These are phyloP conservation scores for Phytophthora citricola DNA, from an alignment of 352 stramenopile species.

Conservation along the genomic window DNA sequence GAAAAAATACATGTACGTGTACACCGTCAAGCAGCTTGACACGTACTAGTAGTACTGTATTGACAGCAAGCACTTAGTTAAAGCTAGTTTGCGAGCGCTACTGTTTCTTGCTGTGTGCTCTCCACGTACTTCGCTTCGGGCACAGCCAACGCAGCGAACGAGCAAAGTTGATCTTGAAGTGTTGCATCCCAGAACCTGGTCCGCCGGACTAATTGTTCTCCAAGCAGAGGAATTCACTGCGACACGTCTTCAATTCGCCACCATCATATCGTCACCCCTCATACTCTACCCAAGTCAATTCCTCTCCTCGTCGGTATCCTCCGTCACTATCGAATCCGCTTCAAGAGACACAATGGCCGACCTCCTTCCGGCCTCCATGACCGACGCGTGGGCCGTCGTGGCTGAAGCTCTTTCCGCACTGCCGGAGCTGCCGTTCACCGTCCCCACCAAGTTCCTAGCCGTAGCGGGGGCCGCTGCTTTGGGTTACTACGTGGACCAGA, in stretches of 20 bases:
- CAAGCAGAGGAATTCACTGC: not conserved
- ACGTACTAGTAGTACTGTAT: too few relatives aligned
- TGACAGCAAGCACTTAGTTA: too few relatives aligned
- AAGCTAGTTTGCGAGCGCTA: too few relatives aligned
- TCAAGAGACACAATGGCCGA: constrained; percentile 23
- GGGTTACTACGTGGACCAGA: constrained; percentile 59
- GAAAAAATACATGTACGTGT: too few relatives aligned
- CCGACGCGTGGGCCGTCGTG: constrained; percentile 22
- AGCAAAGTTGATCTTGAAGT: not conserved
- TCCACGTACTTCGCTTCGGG: too few relatives aligned
- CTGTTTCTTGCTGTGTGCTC: too few relatives aligned
- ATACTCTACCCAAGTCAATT: constrained; percentile 8
- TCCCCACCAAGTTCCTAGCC: constrained; percentile 54
- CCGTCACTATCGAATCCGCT: constrained; percentile 18
- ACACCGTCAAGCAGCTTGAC: too few relatives aligned
- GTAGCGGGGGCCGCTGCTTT: constrained; percentile 50
- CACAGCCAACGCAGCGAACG: too few relatives aligned
- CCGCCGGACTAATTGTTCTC: not conserved
- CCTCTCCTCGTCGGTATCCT: not conserved
- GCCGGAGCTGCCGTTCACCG: constrained; percentile 28
- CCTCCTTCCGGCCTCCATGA: constrained; percentile 10
- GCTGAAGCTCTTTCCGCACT: constrained; percentile 29
- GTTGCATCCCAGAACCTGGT: constrained; percentile 8
- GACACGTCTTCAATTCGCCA: not conserved
- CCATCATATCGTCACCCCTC: constrained; percentile 1